phyloP scores from a whole-genome alignment of 2,329 filamentous ascomycete species.

The Chalaropsis ovoidea region DNA sequence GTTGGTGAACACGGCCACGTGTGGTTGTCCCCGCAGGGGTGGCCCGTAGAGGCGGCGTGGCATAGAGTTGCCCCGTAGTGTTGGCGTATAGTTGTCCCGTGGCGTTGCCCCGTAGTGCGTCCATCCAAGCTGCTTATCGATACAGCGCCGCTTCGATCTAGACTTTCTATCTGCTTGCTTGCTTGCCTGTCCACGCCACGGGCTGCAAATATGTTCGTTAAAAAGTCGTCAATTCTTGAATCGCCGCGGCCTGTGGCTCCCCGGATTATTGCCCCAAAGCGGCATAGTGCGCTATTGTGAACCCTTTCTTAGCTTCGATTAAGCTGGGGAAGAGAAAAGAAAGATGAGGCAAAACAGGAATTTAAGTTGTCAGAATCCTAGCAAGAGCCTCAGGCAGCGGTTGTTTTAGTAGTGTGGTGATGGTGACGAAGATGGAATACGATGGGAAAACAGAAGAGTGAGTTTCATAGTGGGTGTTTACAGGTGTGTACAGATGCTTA shows the following conservation, averaged over 20 bases:
- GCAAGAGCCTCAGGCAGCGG: neutral
- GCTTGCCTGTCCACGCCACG: neutral
- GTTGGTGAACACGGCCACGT: no score
- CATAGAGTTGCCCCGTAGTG: no score
- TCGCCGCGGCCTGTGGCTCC: neutral
- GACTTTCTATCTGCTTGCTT: neutral
- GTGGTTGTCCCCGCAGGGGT: neutral
- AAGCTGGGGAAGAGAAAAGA: constrained; percentile 6
- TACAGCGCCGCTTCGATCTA: neutral
- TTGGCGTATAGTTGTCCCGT: no score
- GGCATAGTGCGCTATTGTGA: neutral
- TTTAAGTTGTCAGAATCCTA: constrained; percentile 5
- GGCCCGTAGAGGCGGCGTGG: no score
- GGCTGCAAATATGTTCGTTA: neutral
- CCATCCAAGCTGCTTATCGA: neutral
- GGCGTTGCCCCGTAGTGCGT: no score
- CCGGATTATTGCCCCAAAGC: constrained; percentile 10
- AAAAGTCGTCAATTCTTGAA: neutral
- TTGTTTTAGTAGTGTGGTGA: neutral
- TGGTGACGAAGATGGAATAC: neutral
- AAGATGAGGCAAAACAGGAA: constrained; percentile 5
- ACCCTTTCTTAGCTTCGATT: neutral
- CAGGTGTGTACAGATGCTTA: no score
- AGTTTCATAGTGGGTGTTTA: neutral
- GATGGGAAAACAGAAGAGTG: neutral